Evolutionary conservation across 2,329 filamentous ascomycete genomes (phyloP).

Genomic region (Colletotrichum abscissum): DNA sequence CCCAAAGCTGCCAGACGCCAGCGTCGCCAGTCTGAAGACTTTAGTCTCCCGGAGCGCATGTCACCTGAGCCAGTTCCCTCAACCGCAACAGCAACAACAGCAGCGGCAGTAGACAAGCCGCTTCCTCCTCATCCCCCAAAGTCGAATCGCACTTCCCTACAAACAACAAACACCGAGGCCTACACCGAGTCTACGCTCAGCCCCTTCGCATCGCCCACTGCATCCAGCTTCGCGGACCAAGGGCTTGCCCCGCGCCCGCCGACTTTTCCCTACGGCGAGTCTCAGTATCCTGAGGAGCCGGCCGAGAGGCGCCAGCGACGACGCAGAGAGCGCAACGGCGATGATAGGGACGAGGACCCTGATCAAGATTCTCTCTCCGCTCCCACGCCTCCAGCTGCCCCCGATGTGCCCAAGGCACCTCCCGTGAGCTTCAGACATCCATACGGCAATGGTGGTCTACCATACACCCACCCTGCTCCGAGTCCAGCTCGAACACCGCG

Average conservation of each 20-base stretch:
- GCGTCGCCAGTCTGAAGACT: conserved; percentile 36
- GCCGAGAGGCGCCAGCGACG: conserved; percentile 56
- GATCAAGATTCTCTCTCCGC: conserved; percentile 49
- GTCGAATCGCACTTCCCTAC: conserved; percentile 63
- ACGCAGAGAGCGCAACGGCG: conserved; percentile 52
- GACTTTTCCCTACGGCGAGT: conserved; percentile 62
- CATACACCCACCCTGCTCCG: conserved; percentile 41
- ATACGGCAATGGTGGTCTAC: conserved; percentile 50
- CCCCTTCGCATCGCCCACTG: conserved; percentile 65
- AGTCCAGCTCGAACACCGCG: conserved; percentile 44
- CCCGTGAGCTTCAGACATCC: conserved; percentile 68
- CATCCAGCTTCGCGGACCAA: conserved; percentile 60
- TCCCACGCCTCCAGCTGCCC: conserved; percentile 61
- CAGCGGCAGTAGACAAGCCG: conserved; percentile 32
- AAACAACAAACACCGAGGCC: conserved; percentile 66
- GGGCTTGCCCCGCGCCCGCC: conserved; percentile 69
- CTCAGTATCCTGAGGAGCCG: conserved; percentile 55
- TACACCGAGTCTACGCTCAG: conserved; percentile 69
- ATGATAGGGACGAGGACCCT: conserved; percentile 37
- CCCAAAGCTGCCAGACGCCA: conserved; percentile 37
- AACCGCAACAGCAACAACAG: conserved; percentile 37
- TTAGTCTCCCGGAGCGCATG: conserved; percentile 25
- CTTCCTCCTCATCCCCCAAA: conserved; percentile 25
- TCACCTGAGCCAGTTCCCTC: conserved; percentile 38
- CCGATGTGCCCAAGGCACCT: conserved; percentile 70